Conservation (phyloP, 176 grass and related monocot species). For the Musa troglodytarum region DNA sequence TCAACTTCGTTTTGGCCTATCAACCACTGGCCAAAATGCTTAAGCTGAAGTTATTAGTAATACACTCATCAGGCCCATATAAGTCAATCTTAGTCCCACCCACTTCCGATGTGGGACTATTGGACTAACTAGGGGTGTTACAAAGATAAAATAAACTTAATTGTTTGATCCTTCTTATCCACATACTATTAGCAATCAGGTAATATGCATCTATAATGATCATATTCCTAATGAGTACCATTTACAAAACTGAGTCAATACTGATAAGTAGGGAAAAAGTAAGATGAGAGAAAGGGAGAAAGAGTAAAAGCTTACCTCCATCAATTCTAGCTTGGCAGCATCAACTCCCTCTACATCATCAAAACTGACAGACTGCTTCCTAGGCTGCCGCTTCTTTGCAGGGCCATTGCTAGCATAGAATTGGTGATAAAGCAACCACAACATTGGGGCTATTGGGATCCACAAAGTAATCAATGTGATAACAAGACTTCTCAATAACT, state of each 20-base stretch:
- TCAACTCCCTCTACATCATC: slow-evolving; percentile 85
- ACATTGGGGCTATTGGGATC: slow-evolving; percentile 74
- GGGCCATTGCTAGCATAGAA: slow-evolving; percentile 39
- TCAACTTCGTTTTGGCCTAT: too few relatives aligned
- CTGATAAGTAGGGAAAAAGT: slow-evolving; percentile 10
- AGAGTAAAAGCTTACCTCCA: slow-evolving; percentile 36
- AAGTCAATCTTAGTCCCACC: too few relatives aligned
- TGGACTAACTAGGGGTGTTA: too few relatives aligned
- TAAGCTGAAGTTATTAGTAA: too few relatives aligned
- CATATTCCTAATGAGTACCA: background rate
- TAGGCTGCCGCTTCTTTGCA: slow-evolving; percentile 36
- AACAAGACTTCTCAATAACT: slow-evolving; percentile 51
- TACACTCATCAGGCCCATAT: too few relatives aligned
- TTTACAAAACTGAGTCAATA: background rate
- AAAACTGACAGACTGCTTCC: slow-evolving; percentile 53
- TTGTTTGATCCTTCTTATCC: background rate
- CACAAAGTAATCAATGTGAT: slow-evolving; percentile 63
- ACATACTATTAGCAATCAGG: background rate
- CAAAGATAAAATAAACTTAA: background rate
- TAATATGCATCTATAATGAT: background rate
- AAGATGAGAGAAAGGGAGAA: background rate
- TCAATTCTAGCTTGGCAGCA: slow-evolving; percentile 70
- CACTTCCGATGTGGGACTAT: too few relatives aligned
- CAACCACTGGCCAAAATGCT: too few relatives aligned
- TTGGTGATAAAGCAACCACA: slow-evolving; percentile 86